Base-by-base conservation (phyloP, 352 stramenopile species). In the Phytophthora brassicae region DNA sequence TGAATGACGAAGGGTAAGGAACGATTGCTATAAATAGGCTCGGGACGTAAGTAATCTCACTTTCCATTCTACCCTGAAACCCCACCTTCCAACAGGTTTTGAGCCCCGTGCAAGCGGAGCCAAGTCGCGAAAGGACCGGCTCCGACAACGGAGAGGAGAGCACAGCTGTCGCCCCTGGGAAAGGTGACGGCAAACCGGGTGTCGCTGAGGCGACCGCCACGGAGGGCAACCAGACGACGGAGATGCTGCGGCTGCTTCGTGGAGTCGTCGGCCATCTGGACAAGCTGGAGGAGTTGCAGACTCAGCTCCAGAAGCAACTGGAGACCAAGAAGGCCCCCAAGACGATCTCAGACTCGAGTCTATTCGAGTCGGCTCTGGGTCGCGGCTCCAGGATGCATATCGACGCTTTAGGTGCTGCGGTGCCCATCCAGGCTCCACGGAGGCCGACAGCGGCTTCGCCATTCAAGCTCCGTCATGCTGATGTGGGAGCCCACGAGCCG, bases 121-220 rank as follows among this genome's bases (percentile, higher is more conserved):
- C 24, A 51, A 6, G 44, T 41, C 44, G 44, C 26, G 26, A 13
- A 51, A 51, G 14, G 44, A 51, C 23, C 13, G 44, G 16, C 26
- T 39, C 44, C 45, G 45, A 52, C 45, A n/a, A n/a, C n/a, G 26
- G 26, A 52, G 45, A 17, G 45, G 26, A 52, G 45, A 52, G 45
- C 45, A 52, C 45, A 24, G 45, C 45, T 11, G 26, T 41, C 45
- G 26, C 4, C 45, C 26, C 24, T 16, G 26, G 24, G 17, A 52
- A 28, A n/a, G 45, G 45, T 17, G 44, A 39, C 7, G 45, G 16
- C 14, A 52, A 52, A 24, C 45, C 45, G 5, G 26, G 24, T 7
- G 19, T 26, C 6, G 45, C 45, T 24, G 4, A 3, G 45, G 16
- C 26, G 45, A 20, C 24, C 44, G 39, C 45, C 16, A 28, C n/a